Base-by-base conservation (phyloP, 768 basidiomycete genomes). In the Lactarius tabidus region DNA sequence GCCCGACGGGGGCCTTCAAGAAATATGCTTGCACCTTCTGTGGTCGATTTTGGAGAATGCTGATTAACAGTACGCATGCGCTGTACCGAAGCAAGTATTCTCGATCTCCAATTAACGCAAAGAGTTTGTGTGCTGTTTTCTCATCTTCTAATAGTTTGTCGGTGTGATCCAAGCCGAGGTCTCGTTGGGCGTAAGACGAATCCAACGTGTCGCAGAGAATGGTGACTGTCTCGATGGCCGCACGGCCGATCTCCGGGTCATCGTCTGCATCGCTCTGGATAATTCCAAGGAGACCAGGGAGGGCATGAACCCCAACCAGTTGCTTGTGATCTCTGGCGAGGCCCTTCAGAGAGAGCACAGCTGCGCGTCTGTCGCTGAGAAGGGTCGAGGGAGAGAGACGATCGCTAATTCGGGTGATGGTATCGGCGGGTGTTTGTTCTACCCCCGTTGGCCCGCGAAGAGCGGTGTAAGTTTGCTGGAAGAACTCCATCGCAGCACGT, bases 331-430 rank as follows among this genome's bases (percentile, higher is more conserved):
- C 95, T 64, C 95, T 84, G 54, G 88, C 80, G 60, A 98, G 86
- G 26, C 95, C 96, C 74, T 98, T 98, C 69, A 99, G 83, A 1
- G 93, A 85, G 59, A 97, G 79, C n/a, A 99, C 89, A 0, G 96
- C 90, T 31, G 96, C 96, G 64, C 93, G 84, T 70, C 97, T 82
- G 77, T 98, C 97, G 35, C 94, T 90, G 18, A 95, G 85, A 29
- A 92, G 85, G 0, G 91, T 89, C 4, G 90, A 86, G n/a, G 95
- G 93, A 23, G 93, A 90, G 26, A 99, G 85, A 35, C 94, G 80
- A 74, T 97, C 95, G 69, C 89, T 90, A 68, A 98, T 87, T 70
- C 88, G 87, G 33, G 85, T 83, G 72, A 98, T 94, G 26, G 93
- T 94, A 63, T 96, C 94, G 28, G 82, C 77, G 2, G 94, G 83